phyloP scores from a whole-genome alignment of 495 filamentous ascomycete species.

The Penicillium subrubescens region DNA sequence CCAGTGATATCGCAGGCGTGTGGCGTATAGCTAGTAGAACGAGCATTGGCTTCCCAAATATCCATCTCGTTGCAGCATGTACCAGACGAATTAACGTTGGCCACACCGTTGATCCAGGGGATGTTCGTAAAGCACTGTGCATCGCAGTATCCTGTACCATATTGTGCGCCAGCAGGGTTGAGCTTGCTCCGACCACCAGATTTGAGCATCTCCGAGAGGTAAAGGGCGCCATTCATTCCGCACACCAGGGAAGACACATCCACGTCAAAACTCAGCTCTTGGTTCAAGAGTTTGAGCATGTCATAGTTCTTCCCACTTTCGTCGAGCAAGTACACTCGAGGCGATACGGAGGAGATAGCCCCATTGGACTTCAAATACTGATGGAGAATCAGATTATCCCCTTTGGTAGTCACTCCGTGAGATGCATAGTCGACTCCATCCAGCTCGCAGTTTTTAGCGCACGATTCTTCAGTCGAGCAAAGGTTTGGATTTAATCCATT shows the following conservation, averaged over 20 bases:
- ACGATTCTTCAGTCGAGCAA: slow-evolving; percentile 50
- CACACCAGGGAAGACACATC: slow-evolving; percentile 62
- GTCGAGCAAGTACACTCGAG: slow-evolving; percentile 64
- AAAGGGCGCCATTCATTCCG: slow-evolving; percentile 70
- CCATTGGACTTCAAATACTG: slow-evolving; percentile 39
- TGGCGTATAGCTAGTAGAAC: slow-evolving; percentile 57
- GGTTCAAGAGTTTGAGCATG: slow-evolving; percentile 57
- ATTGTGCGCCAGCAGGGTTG: slow-evolving; percentile 63
- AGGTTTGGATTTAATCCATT: slow-evolving; percentile 43
- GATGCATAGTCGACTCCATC: slow-evolving; percentile 52
- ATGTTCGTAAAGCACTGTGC: slow-evolving; percentile 60
- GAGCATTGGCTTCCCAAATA: slow-evolving; percentile 64
- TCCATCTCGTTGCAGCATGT: slow-evolving; percentile 66
- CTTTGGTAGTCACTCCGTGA: slow-evolving; percentile 48
- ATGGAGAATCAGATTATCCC: slow-evolving; percentile 42
- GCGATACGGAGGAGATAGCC: slow-evolving; percentile 43
- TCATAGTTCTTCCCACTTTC: slow-evolving; percentile 57
- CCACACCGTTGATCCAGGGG: slow-evolving; percentile 61
- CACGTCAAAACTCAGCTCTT: slow-evolving; percentile 66
- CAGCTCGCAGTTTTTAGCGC: slow-evolving; percentile 53
- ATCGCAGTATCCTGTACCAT: slow-evolving; percentile 73
- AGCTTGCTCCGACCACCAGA: slow-evolving; percentile 55
- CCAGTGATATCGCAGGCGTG: slow-evolving; percentile 53
- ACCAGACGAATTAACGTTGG: slow-evolving; percentile 50
- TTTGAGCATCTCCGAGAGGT: slow-evolving; percentile 63